Conservation (phyloP, 495 filamentous ascomycete species). For the Echria macrotheca region DNA sequence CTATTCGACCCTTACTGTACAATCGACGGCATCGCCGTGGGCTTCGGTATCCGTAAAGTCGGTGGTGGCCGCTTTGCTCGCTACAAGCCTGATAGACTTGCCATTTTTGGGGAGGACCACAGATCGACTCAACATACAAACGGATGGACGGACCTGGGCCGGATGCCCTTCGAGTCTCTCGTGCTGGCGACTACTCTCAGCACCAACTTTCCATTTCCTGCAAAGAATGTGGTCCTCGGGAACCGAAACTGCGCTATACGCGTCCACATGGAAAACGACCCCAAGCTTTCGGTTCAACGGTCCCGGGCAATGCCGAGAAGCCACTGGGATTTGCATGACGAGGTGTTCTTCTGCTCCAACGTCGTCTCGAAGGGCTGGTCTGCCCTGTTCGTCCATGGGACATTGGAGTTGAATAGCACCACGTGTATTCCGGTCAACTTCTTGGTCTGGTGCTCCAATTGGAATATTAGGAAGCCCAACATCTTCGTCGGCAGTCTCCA, state of each 20-base stretch:
- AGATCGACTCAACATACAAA: no score
- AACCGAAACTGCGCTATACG: neutral
- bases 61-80: neutral
- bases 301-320: neutral
- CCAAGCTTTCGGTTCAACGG: neutral
- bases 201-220: neutral
- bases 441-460: neutral
- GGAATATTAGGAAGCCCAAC: neutral
- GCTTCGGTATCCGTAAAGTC: neutral
- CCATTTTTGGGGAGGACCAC: neutral
- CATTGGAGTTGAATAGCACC: neutral
- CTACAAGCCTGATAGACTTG: neutral
- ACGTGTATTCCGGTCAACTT: neutral
- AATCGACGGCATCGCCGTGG: neutral
- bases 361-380: neutral
- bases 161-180: neutral
- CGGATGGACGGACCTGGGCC: neutral
- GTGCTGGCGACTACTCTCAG: neutral
- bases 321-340: neutral
- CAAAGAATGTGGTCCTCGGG: neutral
- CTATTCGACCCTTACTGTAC: neutral
- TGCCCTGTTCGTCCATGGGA: neutral
- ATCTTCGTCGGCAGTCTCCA: neutral
- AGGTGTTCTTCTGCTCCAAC: neutral
- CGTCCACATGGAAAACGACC: neutral